A percentile compares a stretch with the other conserved stretches of the same genome.
phyloP scores from a whole-genome alignment of 257 asterid species.

The Solanum bukasovii region DNA sequence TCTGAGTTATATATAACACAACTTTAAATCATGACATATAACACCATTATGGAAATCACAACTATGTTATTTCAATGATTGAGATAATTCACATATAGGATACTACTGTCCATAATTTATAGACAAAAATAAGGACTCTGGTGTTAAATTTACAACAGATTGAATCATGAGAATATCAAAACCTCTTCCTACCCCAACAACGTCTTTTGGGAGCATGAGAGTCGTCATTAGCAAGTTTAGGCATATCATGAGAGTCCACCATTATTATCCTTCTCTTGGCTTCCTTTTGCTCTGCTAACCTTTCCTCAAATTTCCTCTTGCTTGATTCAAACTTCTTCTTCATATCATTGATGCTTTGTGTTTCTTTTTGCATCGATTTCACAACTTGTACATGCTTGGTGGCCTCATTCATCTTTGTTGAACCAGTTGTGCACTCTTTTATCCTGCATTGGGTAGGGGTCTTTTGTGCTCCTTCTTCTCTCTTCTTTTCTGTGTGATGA shows the following conservation, averaged over 20 bases:
- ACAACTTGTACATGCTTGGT: neutral
- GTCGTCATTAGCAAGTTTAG: neutral
- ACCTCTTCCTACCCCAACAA: neutral
- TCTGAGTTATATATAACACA: neutral
- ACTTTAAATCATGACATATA: neutral
- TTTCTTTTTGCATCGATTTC: neutral
- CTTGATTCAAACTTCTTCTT: neutral
- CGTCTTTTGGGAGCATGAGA: neutral
- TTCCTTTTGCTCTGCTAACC: neutral
- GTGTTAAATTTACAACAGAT: neutral
- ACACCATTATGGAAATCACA: neutral
- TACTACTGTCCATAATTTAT: too few relatives aligned
- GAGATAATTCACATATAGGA: neutral
- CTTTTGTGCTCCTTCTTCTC: neutral
- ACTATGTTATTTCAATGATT: neutral
- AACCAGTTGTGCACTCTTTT: neutral
- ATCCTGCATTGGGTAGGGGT: neutral
- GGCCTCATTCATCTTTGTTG: neutral
- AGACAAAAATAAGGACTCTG: neutral
- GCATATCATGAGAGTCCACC: neutral
- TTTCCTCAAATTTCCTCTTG: neutral
- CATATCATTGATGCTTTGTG: neutral
- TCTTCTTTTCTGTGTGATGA: neutral
- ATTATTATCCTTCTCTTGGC: neutral
- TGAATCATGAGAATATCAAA: neutral